phyloP scores from a whole-genome alignment of 352 stramenopile species.

The Phytopythium aichiense region DNA sequence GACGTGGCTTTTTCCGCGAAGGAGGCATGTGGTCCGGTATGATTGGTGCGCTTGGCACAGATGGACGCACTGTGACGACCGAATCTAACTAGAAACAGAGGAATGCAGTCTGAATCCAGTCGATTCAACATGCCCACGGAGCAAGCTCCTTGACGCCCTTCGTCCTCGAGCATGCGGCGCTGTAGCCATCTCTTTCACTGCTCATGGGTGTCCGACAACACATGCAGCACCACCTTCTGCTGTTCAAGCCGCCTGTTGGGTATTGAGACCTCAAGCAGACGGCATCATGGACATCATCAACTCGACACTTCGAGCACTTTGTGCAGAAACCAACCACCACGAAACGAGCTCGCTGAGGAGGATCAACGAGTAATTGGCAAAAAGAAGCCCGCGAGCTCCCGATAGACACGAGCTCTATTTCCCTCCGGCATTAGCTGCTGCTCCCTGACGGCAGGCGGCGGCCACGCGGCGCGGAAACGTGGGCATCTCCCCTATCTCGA shows the following conservation, averaged over 20 bases:
- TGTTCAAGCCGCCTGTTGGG: no score
- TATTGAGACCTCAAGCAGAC: no score
- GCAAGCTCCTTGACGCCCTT: no score
- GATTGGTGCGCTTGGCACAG: background rate
- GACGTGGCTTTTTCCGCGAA: background rate
- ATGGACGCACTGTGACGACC: no score
- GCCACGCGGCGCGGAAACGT: background rate
- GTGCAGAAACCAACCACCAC: background rate
- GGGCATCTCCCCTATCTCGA: slow-evolving; percentile 5
- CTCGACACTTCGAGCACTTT: background rate
- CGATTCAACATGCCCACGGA: background rate
- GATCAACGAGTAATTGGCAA: slow-evolving; percentile 6
- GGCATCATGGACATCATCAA: background rate
- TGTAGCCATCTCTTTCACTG: no score
- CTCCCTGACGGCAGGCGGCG: background rate
- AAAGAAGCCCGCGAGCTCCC: slow-evolving; percentile 11
- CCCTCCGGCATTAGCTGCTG: background rate
- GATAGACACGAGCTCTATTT: slow-evolving; percentile 9
- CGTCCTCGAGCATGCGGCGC: no score
- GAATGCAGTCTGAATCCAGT: background rate
- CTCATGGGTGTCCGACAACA: no score
- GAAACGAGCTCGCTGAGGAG: background rate
- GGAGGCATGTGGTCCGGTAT: background rate
- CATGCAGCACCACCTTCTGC: no score
- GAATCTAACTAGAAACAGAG: background rate